Base-by-base conservation (phyloP, 73 alveolate species). In the Uronychia binucleata region DNA sequence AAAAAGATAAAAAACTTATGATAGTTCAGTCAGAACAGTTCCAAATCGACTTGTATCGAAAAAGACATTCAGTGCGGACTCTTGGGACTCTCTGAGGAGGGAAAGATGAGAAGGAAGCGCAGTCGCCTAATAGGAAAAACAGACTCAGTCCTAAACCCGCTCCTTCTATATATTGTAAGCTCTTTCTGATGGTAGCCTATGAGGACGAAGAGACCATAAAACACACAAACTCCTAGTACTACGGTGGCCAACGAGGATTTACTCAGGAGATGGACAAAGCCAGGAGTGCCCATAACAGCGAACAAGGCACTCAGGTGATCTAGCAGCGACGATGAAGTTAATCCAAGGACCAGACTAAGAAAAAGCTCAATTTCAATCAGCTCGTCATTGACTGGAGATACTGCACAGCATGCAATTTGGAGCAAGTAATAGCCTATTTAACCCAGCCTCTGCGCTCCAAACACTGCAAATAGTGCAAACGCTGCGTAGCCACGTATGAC, bases 401-500 rank as follows among this genome's bases (percentile, higher is more conserved):
- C 30, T 95, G 99, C 78, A 88, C 92, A 29, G 91, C 74, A 79
- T 95, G 99, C 77, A 78, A 95, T 33, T 77, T 86, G 78, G 96
- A 92, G 58, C 92, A 90, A 46, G 67, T 46, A 46, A 46, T 46
- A 46, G 19, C 67, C 19, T 19, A 77, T 1, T 27, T 77, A 11
- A 67, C 75, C 0, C 75, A 77, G 75, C 84, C 84, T 30, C 26
- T 14, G 26, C 85, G 96, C 29, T 74, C 92, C 19, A 84, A 89
- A 74, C 98, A 94, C 78, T 94, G 98, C 76, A 78, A 77, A 57
- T 75, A 74, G 0, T 94, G 98, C 81, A 77, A 86, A 30, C 27
- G 85, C 28, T 94, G 98, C 77, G 95, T 94, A n/a, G 81, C 88
- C 32, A 92, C 95, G 11, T 91, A 92, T 79, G 98, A 94, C 75